These are phyloP conservation scores for Calamus simplicifolius DNA, from an alignment of 176 grass and related monocot species.

Conservation along the genomic window DNA sequence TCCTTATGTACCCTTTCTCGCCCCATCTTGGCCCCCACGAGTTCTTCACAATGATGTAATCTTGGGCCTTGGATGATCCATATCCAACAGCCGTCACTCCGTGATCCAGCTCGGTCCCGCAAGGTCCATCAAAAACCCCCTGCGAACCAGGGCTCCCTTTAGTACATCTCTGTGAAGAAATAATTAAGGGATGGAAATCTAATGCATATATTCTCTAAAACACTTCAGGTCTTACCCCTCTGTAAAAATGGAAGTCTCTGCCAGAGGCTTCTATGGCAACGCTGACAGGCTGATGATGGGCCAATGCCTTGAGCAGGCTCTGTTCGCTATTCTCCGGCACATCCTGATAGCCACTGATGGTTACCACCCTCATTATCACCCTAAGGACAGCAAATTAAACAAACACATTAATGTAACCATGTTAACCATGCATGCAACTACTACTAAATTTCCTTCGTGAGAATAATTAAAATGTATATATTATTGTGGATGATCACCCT, in stretches of 20 bases:
- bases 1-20: constrained; percentile 64
- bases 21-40: constrained; percentile 74
- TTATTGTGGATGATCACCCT: constrained; percentile 7
- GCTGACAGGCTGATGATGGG: constrained; percentile 77
- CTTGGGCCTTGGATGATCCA: constrained; percentile 39
- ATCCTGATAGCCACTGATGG: constrained; percentile 57
- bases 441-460: too few species aligned
- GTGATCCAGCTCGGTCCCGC: constrained; percentile 51
- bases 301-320: constrained; percentile 53
- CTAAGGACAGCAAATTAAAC: constrained; percentile 21
- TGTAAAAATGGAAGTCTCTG: constrained; percentile 81
- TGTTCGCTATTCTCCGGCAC: constrained; percentile 68
- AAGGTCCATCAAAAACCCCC: constrained; percentile 64
- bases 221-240: constrained; percentile 34
- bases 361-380: constrained; percentile 30
- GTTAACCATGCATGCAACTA: too few species aligned
- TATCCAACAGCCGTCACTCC: constrained; percentile 69
- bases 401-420: too few species aligned
- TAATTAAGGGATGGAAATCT: too few species aligned
- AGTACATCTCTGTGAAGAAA: background rate
- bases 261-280: constrained; percentile 61
- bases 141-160: constrained; percentile 14
- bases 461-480: too few species aligned
- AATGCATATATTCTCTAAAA: too few species aligned
- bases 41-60: constrained; percentile 76